Conservation (phyloP, 2,329 filamentous ascomycete species). For the Phialemonium atrogriseum region DNA sequence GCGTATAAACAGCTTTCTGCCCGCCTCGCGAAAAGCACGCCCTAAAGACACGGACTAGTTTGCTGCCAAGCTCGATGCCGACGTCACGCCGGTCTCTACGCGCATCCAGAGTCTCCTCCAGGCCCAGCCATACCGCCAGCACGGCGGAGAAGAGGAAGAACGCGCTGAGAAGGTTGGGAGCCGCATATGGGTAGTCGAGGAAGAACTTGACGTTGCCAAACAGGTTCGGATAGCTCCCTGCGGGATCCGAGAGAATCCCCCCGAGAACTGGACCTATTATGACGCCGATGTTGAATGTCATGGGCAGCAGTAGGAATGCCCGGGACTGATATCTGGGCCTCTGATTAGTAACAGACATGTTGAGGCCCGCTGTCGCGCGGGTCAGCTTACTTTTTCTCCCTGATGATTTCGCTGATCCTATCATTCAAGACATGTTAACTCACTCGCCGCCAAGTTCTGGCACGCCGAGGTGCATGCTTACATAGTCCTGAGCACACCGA, state of each 20-base stretch:
- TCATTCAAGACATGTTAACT: constrained; percentile 3
- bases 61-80: constrained; percentile 31
- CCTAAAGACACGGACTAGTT: constrained; percentile 21
- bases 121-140: constrained; percentile 36
- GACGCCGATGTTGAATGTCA: constrained; percentile 65
- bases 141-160: constrained; percentile 35
- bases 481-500: constrained; percentile 69
- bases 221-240: constrained; percentile 29
- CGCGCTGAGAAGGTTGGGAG: constrained; percentile 45
- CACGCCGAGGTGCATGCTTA: constrained; percentile 12
- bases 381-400: constrained; percentile 30
- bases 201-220: constrained; percentile 41
- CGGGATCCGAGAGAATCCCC: constrained; percentile 36
- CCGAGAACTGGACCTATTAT: constrained; percentile 48
- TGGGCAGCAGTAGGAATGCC: constrained; percentile 39
- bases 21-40: constrained; percentile 12
- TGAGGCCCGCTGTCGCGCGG: background rate
- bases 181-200: constrained; percentile 41
- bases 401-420: constrained; percentile 35
- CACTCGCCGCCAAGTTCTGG: background rate
- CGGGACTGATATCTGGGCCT: constrained; percentile 28
- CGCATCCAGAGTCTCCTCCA: constrained; percentile 46
- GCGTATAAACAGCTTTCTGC: constrained; percentile 20
- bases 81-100: constrained; percentile 31
- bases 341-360: constrained; percentile 6